Percentiles rank a stretch among this genome's conserved stretches.
phyloP scores from a whole-genome alignment of 2,329 filamentous ascomycete species.

The Botrytis squamosa region DNA sequence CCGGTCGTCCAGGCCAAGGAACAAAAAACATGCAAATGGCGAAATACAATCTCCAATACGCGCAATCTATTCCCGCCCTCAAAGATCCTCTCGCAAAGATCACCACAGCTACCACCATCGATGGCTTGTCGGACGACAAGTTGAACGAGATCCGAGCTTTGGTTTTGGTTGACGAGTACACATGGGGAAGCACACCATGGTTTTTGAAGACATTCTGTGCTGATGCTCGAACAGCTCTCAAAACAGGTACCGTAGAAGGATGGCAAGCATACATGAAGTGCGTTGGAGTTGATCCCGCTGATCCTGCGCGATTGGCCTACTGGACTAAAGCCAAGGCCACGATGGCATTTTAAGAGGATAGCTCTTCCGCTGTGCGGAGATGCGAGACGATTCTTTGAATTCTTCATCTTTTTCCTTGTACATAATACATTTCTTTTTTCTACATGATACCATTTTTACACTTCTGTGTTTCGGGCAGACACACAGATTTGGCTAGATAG shows the following conservation, averaged over 20 bases:
- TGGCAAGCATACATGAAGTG: conserved; percentile 56
- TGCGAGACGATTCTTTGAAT: not conserved
- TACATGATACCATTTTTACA: not conserved
- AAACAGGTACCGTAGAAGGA: conserved; percentile 45
- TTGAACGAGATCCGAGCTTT: conserved; percentile 47
- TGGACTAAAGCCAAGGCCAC: conserved; percentile 50
- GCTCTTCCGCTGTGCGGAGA: not conserved
- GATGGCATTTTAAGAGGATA: conserved; percentile 25
- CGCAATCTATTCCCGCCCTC: conserved; percentile 47
- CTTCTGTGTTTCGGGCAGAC: not conserved
- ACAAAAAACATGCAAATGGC: conserved; percentile 65
- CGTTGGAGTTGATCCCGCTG: conserved; percentile 49
- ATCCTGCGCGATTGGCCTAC: conserved; percentile 45
- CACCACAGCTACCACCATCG: conserved; percentile 34
- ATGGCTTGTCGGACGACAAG: conserved; percentile 30
- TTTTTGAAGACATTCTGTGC: conserved; percentile 56
- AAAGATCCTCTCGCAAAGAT: conserved; percentile 38
- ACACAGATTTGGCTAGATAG: no score
- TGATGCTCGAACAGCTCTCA: conserved; percentile 46
- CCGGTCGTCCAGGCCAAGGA: conserved; percentile 55
- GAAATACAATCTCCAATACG: conserved; percentile 55
- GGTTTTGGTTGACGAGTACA: conserved; percentile 49
- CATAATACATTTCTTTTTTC: not conserved
- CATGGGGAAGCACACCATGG: conserved; percentile 61
- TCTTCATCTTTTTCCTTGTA: not conserved